These are phyloP conservation scores for Gossypioides kirkii DNA, from an alignment of 345 rosid species.

Conservation along the genomic window DNA sequence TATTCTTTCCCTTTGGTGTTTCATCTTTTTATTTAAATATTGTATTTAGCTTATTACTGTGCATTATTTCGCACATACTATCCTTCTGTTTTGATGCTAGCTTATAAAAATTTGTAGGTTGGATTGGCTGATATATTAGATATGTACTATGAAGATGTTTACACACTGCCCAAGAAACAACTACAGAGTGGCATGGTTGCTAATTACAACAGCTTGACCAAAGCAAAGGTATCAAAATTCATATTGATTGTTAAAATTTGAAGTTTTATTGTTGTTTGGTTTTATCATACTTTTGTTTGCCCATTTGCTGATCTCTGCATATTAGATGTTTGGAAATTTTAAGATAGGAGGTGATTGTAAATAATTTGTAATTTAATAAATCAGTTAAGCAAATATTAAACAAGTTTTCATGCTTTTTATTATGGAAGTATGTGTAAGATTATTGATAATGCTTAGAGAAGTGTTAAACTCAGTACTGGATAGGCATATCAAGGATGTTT, in stretches of 20 bases:
- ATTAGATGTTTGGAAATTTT: not conserved
- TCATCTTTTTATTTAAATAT: not conserved
- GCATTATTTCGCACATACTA: not conserved
- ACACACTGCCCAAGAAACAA: conserved; percentile 67
- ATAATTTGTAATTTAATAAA: not conserved
- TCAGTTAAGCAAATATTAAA: not conserved
- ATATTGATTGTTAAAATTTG: not conserved
- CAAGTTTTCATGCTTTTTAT: not conserved
- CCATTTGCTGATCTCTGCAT: not conserved
- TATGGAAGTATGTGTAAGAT: not conserved
- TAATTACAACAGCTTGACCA: conserved; percentile 43
- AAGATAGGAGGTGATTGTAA: not conserved
- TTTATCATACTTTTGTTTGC: not conserved
- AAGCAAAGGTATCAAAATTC: conserved; percentile 48
- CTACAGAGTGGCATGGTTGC: conserved; percentile 39
- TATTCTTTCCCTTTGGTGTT: conserved; percentile 20
- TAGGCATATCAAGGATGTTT: not conserved
- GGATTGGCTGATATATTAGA: conserved; percentile 77
- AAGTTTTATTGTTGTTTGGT: conserved; percentile 6
- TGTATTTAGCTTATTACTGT: conserved; percentile 3
- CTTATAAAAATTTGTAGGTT: conserved; percentile 43
- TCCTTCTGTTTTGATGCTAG: conserved; percentile 20
- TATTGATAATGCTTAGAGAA: not conserved
- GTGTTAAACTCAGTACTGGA: not conserved
- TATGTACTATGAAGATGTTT: conserved; percentile 73